Evolutionary conservation across 768 basidiomycete genomes (phyloP), one percentile per base, ranked within the genome.

Genomic region (Fistulinella prunicolor): DNA sequence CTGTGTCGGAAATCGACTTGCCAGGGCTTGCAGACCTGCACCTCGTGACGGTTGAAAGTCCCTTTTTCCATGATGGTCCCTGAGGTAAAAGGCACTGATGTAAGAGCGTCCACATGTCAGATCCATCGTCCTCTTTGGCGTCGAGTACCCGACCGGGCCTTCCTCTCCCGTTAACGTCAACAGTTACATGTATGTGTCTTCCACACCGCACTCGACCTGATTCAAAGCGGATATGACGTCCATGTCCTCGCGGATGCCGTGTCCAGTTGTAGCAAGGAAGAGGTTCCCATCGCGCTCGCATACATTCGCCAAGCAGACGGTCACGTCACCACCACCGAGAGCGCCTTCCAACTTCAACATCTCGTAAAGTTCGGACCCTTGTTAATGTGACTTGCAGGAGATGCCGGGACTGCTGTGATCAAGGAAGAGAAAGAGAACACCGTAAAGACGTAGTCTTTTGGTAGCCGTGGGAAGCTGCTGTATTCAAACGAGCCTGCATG

Each of bases 111-210:
- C 77, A 4, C 57, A 69, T 13, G 61, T 86, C 48, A 73, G 75
- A 34, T 81, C 79, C 7, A 71, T 93, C 38, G 79, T 95, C 8
- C 63, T 97, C 6, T 82, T 92, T 52, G 94, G 94, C 14, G 93
- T 95, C 42, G 94, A 95, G 77, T 92, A 89, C 54, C 14, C 38
- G 28, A 3, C 12, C 22, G 9, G 1, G 2, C 6, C 10, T 4
- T 21, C 29, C 4, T 41, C 12, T 29, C 37, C 20, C 42, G 16
- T 45, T 56, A 16, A 57, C 41, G 23, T 47, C 50, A 20, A n/a
- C 54, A 94, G 92, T 80, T 87, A 14, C 94, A 95, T 57, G 82
- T 96, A 50, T 96, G 94, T 60, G 81, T 95, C 9, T 75, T 93
- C 6, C 93, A 95, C 65, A 89, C 91, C 0, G 76, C 85, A 0